Evolutionary conservation across 2,329 filamentous ascomycete species (phyloP).

Genomic region (Talaromyces amestolkiae): DNA sequence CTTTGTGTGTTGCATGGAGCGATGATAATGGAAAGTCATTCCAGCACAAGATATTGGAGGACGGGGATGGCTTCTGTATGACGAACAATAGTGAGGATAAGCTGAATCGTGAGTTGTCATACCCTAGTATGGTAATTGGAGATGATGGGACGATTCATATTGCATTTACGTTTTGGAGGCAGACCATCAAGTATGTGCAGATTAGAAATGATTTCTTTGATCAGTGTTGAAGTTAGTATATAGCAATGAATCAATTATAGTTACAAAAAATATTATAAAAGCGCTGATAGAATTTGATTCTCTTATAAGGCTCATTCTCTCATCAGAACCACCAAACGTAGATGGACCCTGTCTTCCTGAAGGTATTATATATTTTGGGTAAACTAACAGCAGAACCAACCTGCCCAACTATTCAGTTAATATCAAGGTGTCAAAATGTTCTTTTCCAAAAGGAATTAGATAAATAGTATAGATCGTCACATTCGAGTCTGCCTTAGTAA

Average conservation of each 20-base stretch:
- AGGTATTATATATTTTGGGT: too few species aligned
- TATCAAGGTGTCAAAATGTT: too few species aligned
- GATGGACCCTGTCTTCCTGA: background rate
- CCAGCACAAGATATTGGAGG: conserved; percentile 42
- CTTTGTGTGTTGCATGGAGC: conserved; percentile 27
- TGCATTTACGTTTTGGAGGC: conserved; percentile 46
- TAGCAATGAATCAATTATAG: too few species aligned
- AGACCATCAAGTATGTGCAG: conserved; percentile 43
- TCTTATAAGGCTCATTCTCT: background rate
- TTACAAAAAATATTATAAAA: too few species aligned
- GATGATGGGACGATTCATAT: conserved; percentile 33
- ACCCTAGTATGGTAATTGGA: conserved; percentile 43
- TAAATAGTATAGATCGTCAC: too few species aligned
- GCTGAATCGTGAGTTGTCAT: conserved; percentile 46
- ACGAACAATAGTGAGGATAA: conserved; percentile 46
- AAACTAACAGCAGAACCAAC: too few species aligned
- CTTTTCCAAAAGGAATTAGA: too few species aligned
- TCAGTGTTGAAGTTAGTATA: background rate
- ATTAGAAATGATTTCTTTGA: conserved; percentile 24
- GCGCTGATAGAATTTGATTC: too few species aligned
- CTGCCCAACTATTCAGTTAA: too few species aligned
- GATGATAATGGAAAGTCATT: conserved; percentile 40
- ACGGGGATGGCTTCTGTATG: conserved; percentile 48
- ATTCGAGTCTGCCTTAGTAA: too few species aligned
- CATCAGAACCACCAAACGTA: background rate